Percentiles rank a stretch among this genome's conserved stretches.
phyloP scores from a whole-genome alignment of 306 rosid species.

The Rosa lucieae region DNA sequence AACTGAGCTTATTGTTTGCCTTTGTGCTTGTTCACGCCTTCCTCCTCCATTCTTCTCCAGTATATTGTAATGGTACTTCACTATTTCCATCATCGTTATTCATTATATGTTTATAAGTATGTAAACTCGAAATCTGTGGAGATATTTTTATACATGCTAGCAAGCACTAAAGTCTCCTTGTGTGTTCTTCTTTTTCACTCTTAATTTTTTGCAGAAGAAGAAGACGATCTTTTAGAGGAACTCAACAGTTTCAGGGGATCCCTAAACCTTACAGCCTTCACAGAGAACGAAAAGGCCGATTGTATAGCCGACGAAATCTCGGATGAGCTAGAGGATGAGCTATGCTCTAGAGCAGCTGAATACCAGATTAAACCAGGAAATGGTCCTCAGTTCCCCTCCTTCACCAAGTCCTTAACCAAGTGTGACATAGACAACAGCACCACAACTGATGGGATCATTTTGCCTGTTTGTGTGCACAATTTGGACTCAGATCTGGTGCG shows the following conservation, averaged over 20 bases:
- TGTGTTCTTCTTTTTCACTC: neutral
- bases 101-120: no score
- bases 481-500: constrained; percentile 35
- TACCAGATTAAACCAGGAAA: constrained; percentile 7
- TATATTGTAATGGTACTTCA: constrained; percentile 4
- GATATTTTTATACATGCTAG: neutral
- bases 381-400: constrained; percentile 6
- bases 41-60: constrained; percentile 5
- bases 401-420: constrained; percentile 14
- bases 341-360: neutral
- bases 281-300: neutral
- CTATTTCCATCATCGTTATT: neutral
- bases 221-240: constrained; percentile 8
- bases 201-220: neutral
- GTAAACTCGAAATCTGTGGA: no score
- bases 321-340: neutral
- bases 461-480: constrained; percentile 38
- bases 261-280: neutral
- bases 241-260: constrained; percentile 15
- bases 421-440: constrained; percentile 32
- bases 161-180: neutral
- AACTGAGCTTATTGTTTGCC: neutral
- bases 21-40: neutral
- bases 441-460: constrained; percentile 31
- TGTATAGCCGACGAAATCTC: constrained; percentile 7